Evolutionary conservation across 192 early-diverging fungal genomes (phyloP).

Genomic region (Chytriomyces sp.): DNA sequence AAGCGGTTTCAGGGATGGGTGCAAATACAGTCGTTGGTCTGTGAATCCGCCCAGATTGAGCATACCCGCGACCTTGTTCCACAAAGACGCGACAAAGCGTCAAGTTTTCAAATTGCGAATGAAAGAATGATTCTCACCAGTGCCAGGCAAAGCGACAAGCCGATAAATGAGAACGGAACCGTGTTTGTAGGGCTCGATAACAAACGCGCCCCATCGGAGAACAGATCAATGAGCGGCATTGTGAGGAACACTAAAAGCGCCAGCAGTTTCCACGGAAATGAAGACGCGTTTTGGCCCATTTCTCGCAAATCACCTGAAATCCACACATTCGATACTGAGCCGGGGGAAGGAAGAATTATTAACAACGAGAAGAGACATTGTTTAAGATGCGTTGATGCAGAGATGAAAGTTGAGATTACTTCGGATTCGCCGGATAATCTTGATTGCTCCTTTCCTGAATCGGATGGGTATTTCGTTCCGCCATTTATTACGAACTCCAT

Average conservation of each 20-base stretch:
- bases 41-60: not conserved
- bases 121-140: constrained; percentile 1
- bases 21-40: not conserved
- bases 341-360: not conserved
- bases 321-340: constrained; percentile 27
- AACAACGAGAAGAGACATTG: no score
- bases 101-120: not conserved
- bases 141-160: not conserved
- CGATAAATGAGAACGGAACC: not conserved
- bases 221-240: constrained; percentile 5
- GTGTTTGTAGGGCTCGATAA: not conserved
- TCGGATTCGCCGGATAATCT: not conserved
- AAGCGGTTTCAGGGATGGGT: constrained; percentile 7
- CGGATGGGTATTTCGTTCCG: constrained; percentile 11
- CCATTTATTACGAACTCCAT: not conserved
- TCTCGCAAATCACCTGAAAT: constrained; percentile 18
- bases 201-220: not conserved
- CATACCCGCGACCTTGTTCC: not conserved
- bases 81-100: not conserved
- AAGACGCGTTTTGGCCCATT: constrained; percentile 16
- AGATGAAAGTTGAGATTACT: not conserved
- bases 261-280: constrained; percentile 21
- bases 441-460: not conserved
- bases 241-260: not conserved
- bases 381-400: not conserved